Evolutionary conservation across 106 monocot species (phyloP).

Genomic region (Allium fistulosum): DNA sequence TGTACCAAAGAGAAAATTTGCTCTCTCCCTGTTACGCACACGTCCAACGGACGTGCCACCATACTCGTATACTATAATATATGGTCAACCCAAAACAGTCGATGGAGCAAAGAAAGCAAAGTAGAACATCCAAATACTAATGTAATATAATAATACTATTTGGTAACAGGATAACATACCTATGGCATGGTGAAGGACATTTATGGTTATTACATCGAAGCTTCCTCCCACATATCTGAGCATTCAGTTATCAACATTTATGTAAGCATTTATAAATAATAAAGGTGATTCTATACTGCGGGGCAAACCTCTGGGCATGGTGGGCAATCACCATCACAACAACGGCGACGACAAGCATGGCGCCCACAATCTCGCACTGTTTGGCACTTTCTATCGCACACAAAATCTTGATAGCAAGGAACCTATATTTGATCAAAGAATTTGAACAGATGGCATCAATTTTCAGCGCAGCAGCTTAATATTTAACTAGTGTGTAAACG

Average conservation of each 20-base stretch:
- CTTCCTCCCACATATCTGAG: conserved; percentile 80
- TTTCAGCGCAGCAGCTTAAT: too few relatives aligned
- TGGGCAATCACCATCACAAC: conserved; percentile 79
- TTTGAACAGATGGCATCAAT: neutral
- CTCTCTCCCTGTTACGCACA: too few relatives aligned
- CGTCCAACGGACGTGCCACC: too few relatives aligned
- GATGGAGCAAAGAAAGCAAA: too few relatives aligned
- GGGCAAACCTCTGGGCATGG: conserved; percentile 76
- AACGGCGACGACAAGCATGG: conserved; percentile 89
- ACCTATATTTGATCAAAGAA: conserved; percentile 43
- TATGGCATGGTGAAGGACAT: conserved; percentile 90
- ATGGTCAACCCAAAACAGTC: too few relatives aligned
- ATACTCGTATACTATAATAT: too few relatives aligned
- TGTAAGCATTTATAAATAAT: neutral
- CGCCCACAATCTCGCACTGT: conserved; percentile 72
- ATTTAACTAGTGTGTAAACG: too few relatives aligned
- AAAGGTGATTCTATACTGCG: neutral
- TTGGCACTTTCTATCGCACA: conserved; percentile 91
- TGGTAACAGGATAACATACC: conserved; percentile 30
- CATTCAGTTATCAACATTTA: conserved; percentile 1
- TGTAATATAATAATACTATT: neutral
- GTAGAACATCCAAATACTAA: too few relatives aligned
- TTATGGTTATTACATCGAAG: conserved; percentile 91
- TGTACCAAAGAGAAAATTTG: too few relatives aligned
- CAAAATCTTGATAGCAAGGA: conserved; percentile 93